phyloP scores from a whole-genome alignment of 805 yeast genomes.

The Isabelozyma rhagii region DNA sequence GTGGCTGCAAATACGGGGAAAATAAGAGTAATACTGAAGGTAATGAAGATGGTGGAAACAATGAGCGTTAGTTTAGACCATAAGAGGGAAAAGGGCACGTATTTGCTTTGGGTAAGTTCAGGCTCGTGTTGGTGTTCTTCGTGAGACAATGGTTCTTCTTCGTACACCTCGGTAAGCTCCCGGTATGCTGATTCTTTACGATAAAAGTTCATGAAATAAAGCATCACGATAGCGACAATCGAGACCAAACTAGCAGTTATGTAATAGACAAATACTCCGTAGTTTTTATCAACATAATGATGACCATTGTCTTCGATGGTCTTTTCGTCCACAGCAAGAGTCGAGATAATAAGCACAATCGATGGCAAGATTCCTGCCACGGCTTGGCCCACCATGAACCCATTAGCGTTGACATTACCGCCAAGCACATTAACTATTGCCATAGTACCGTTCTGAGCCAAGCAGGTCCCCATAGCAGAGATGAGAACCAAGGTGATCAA shows the following conservation, averaged over 20 bases:
- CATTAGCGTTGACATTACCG: constrained; percentile 72
- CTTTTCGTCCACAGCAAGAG: constrained; percentile 37
- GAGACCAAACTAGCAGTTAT: constrained; percentile 51
- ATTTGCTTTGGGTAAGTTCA: constrained; percentile 19
- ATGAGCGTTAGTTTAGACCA: constrained; percentile 63
- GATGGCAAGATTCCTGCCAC: constrained; percentile 92
- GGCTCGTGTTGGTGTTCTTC: constrained; percentile 1
- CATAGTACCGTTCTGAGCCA: constrained; percentile 87
- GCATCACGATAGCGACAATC: constrained; percentile 36
- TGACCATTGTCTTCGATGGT: constrained; percentile 6
- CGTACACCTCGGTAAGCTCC: constrained; percentile 12
- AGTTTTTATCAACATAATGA: constrained; percentile 31
- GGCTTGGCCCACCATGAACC: constrained; percentile 92
- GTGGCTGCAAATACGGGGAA: constrained; percentile 90
- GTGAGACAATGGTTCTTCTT: constrained; percentile 4
- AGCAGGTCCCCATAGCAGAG: constrained; percentile 73
- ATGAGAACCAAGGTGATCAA: constrained; percentile 62
- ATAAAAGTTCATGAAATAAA: constrained; percentile 30
- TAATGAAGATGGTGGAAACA: constrained; percentile 66
- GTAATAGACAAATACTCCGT: constrained; percentile 45
- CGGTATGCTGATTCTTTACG: constrained; percentile 18
- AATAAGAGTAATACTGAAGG: constrained; percentile 69
- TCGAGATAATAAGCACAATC: constrained; percentile 57
- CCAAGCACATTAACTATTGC: constrained; percentile 81
- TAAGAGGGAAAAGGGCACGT: constrained; percentile 58